These are phyloP conservation scores for Colletotrichum salicis DNA, from an alignment of 2,329 filamentous ascomycete genomes.

Conservation along the genomic window DNA sequence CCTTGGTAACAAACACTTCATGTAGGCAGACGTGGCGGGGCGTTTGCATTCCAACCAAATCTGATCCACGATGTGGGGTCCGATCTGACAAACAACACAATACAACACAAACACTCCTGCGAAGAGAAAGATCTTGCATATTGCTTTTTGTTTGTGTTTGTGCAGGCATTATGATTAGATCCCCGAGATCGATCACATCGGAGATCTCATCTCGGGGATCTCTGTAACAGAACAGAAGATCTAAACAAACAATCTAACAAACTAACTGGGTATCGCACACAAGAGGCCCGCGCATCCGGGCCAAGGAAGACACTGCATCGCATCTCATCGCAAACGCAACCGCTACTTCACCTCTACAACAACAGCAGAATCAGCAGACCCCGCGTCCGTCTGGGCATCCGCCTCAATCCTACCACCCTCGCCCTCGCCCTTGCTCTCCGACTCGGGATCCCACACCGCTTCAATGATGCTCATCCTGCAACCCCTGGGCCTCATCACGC, in stretches of 20 bases:
- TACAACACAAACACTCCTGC: background rate
- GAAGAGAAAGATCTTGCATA: background rate
- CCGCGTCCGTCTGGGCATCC: slow-evolving; percentile 2
- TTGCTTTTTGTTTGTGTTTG: background rate
- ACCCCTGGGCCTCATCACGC: slow-evolving; percentile 51
- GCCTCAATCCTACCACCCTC: slow-evolving; percentile 35
- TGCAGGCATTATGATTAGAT: background rate
- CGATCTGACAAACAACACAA: background rate
- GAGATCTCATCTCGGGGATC: background rate
- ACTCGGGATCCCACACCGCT: slow-evolving; percentile 54
- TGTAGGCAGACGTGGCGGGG: background rate
- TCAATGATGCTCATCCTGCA: slow-evolving; percentile 62
- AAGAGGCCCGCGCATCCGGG: background rate
- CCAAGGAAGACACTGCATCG: background rate
- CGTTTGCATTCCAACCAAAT: background rate
- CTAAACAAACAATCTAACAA: background rate
- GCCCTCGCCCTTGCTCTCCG: no score
- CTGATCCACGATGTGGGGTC: slow-evolving; percentile 15
- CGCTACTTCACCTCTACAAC: background rate
- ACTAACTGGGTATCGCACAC: background rate
- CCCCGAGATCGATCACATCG: background rate
- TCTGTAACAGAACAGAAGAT: no score
- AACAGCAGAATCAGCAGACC: background rate
- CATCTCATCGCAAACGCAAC: background rate
- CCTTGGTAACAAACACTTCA: rapidly evolving